Evolutionary conservation across 306 rosid species (phyloP).

Genomic region (Acacia crassicarpa): DNA sequence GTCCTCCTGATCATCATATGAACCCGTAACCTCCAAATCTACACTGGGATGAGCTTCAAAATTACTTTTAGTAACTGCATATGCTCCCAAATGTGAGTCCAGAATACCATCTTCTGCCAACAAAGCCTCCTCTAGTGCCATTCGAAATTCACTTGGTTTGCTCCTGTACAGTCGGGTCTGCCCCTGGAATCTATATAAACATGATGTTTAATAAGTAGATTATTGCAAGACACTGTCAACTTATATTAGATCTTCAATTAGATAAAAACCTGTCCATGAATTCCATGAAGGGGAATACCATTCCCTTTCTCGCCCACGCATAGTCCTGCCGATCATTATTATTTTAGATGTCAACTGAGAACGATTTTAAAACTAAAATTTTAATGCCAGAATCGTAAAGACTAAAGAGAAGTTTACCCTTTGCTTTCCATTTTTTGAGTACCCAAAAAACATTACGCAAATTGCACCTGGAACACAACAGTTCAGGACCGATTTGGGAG

Average conservation of each 20-base stretch:
- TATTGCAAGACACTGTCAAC: constrained; percentile 14
- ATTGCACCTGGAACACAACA: constrained; percentile 66
- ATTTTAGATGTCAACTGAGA: constrained; percentile 26
- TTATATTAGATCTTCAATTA: neutral
- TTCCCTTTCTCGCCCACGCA: constrained; percentile 91
- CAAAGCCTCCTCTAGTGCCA: constrained; percentile 89
- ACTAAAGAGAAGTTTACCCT: constrained; percentile 48
- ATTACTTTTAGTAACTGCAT: constrained; percentile 18
- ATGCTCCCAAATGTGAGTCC: constrained; percentile 39
- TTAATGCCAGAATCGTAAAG: neutral
- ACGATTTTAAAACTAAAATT: neutral
- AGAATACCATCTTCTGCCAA: constrained; percentile 72
- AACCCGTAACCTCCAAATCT: constrained; percentile 38
- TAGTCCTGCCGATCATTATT: constrained; percentile 60
- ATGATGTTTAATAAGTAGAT: neutral
- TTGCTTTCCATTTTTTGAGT: constrained; percentile 76
- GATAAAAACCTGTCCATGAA: constrained; percentile 79
- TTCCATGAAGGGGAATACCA: constrained; percentile 72
- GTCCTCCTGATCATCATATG: constrained; percentile 39
- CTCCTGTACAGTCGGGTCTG: constrained; percentile 80
- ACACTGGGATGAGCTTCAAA: constrained; percentile 37
- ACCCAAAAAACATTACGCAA: constrained; percentile 92
- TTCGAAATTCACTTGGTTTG: constrained; percentile 64
- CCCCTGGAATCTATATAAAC: constrained; percentile 65
- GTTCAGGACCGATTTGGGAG: constrained; percentile 70